phyloP scores from a whole-genome alignment of 768 basidiomycete species.

The Suillus hirtellus region DNA sequence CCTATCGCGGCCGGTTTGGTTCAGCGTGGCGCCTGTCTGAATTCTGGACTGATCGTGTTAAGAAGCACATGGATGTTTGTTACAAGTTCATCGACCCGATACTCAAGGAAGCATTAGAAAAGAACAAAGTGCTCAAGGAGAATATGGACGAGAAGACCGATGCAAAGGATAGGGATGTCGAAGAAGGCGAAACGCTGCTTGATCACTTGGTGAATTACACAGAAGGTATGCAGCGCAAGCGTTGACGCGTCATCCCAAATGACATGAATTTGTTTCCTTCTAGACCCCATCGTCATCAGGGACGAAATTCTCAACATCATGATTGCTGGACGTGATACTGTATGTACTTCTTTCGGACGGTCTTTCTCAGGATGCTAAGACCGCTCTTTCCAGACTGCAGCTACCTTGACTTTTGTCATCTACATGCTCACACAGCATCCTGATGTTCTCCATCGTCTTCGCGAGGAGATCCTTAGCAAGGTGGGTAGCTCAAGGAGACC shows the following conservation, averaged over 20 bases:
- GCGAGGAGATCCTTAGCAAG: conserved; percentile 29
- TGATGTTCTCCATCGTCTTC: conserved; percentile 28
- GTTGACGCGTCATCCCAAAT: neutral
- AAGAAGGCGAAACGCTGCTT: conserved; percentile 46
- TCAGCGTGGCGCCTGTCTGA: conserved; percentile 46
- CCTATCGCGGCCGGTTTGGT: conserved; percentile 38
- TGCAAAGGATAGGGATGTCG: conserved; percentile 27
- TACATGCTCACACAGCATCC: conserved; percentile 33
- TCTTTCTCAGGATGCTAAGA: neutral
- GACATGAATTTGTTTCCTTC: conserved; percentile 6
- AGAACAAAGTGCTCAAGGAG: conserved; percentile 27
- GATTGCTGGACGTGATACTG: conserved; percentile 38
- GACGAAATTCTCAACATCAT: conserved; percentile 40
- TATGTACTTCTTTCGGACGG: conserved; percentile 11
- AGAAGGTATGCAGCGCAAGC: conserved; percentile 39
- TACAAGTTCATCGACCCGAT: conserved; percentile 51
- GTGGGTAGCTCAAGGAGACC: conserved; percentile 31
- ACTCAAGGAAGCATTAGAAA: conserved; percentile 40
- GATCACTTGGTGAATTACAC: conserved; percentile 57
- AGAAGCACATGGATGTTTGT: conserved; percentile 41
- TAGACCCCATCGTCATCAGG: conserved; percentile 33
- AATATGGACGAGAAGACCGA: conserved; percentile 12
- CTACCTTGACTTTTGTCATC: conserved; percentile 30
- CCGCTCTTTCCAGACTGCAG: conserved; percentile 26
- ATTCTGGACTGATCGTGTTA: conserved; percentile 43